Conservation (phyloP, 1,284 basidiomycete species). For the Cryptococcus deneoformans region DNA sequence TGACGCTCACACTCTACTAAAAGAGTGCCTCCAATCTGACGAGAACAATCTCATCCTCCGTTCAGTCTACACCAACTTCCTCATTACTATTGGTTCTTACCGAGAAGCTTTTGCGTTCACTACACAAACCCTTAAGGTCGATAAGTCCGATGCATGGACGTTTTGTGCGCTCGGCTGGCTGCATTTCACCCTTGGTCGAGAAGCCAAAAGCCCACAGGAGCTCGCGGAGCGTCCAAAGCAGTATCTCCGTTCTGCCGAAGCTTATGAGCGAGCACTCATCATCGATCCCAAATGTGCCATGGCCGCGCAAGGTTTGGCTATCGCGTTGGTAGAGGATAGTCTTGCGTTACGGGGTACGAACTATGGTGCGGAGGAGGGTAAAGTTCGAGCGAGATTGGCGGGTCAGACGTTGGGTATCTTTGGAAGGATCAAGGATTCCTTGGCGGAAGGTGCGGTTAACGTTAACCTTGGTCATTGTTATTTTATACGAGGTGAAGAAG, state of each 20-base stretch:
- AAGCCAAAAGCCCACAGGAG: conserved; percentile 52
- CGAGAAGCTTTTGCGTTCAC: conserved; percentile 82
- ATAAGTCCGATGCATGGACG: conserved; percentile 84
- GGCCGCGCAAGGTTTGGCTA: conserved; percentile 89
- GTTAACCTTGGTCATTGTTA: conserved; percentile 95
- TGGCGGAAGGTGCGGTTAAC: conserved; percentile 82
- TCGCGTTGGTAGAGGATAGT: conserved; percentile 84
- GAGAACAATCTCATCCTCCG: conserved; percentile 52
- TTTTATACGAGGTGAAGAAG: conserved; percentile 84
- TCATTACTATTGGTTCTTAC: conserved; percentile 56
- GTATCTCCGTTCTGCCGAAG: conserved; percentile 78
- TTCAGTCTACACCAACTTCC: conserved; percentile 80
- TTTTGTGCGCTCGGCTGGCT: conserved; percentile 84
- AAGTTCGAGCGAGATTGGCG: conserved; percentile 61
- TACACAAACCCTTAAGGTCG: conserved; percentile 73
- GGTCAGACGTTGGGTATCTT: conserved; percentile 82
- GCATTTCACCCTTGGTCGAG: conserved; percentile 76
- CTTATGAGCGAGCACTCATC: conserved; percentile 82
- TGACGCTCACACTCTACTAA: conserved; percentile 80
- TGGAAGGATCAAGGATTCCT: conserved; percentile 79
- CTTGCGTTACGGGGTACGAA: conserved; percentile 53
- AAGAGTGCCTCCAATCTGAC: conserved; percentile 62
- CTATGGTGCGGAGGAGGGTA: conserved; percentile 58
- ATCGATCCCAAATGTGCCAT: conserved; percentile 79
- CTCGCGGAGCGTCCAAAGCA: conserved; percentile 69